Evolutionary conservation across 2,329 filamentous ascomycete genomes (phyloP).

Genomic region (Neonectria hederae): DNA sequence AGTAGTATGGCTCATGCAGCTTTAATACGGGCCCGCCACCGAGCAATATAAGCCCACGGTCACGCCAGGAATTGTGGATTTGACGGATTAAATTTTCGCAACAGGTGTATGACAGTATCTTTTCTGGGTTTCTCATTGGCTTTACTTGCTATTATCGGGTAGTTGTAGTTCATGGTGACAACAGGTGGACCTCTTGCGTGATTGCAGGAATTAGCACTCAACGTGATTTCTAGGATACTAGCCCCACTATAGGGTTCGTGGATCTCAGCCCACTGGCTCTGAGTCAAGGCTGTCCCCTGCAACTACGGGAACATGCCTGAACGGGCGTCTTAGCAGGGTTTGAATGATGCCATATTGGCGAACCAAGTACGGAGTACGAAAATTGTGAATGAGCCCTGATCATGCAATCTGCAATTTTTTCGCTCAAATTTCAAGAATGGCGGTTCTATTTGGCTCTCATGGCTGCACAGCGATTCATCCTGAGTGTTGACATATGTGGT

Average conservation of each 20-base stretch:
- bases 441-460: neutral
- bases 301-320: neutral
- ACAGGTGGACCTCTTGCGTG: conserved; percentile 18
- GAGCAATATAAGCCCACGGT: neutral
- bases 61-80: neutral
- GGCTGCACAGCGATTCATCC: neutral
- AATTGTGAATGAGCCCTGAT: neutral
- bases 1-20: neutral
- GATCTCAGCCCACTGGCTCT: neutral
- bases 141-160: neutral
- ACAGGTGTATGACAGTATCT: neutral
- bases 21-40: neutral
- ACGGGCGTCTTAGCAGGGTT: neutral
- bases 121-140: neutral
- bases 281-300: neutral
- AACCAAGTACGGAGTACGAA: neutral
- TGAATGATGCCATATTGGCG: neutral
- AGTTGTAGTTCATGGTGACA: conserved; percentile 8
- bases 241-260: neutral
- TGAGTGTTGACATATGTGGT: neutral
- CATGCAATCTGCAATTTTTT: neutral
- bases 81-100: neutral
- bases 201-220: neutral
- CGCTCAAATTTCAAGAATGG: neutral
- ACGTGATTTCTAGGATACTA: neutral